Percentiles rank a stretch among this genome's conserved stretches.
phyloP scores from a whole-genome alignment of 441 rosid genomes.

The Pelargonium citronellum region DNA sequence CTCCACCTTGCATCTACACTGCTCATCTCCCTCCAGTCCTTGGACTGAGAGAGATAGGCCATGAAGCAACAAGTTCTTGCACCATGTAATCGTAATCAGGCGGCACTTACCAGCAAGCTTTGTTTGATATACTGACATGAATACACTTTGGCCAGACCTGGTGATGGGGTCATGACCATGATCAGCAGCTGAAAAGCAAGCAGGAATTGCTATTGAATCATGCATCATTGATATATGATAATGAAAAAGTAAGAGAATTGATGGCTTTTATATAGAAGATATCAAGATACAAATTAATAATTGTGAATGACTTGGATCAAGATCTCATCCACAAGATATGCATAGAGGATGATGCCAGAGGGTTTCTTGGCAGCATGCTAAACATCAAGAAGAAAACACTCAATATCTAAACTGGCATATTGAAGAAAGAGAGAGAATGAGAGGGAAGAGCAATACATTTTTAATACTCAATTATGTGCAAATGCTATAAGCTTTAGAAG shows the following conservation, averaged over 20 bases:
- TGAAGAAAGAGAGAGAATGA: constrained; percentile 13
- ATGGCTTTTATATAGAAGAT: not conserved
- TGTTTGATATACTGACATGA: constrained; percentile 53
- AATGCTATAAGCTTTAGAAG: constrained; percentile 19
- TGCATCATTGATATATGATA: constrained; percentile 32
- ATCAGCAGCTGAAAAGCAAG: constrained; percentile 50
- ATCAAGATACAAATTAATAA: not conserved
- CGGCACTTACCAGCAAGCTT: constrained; percentile 57
- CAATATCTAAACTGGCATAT: constrained; percentile 32
- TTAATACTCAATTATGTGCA: constrained; percentile 16
- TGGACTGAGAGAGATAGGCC: constrained; percentile 66
- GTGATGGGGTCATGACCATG: constrained; percentile 42
- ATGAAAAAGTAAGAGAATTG: constrained; percentile 12
- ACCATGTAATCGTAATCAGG: constrained; percentile 66
- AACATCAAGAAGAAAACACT: too few relatives aligned
- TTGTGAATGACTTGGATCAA: constrained; percentile 14
- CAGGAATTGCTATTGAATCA: constrained; percentile 52
- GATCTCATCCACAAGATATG: constrained; percentile 19
- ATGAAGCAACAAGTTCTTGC: constrained; percentile 63
- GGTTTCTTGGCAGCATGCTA: too few relatives aligned
- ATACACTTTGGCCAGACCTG: constrained; percentile 58
- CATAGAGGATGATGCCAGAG: too few relatives aligned
- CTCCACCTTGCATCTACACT: constrained; percentile 60
- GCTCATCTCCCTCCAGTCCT: constrained; percentile 39
- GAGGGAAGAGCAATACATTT: constrained; percentile 5